Evolutionary conservation across 164 flowering plant genomes (phyloP), one percentile per base, ranked within the genome.

Genomic region (Annona squamosa): DNA sequence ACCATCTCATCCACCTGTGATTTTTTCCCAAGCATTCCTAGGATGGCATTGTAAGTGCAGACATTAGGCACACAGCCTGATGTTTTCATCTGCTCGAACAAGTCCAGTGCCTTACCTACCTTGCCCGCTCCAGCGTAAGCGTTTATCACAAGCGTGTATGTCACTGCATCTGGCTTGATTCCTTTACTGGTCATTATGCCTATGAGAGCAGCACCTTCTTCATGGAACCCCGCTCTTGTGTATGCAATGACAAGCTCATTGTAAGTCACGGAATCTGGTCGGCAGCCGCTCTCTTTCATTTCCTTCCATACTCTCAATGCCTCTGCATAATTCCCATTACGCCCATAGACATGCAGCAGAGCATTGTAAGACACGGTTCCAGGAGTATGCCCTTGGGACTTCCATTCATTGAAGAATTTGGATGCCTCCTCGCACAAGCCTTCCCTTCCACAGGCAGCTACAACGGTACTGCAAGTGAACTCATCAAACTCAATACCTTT

Each of bases 371-470:
- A 85, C 43, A 90, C 88, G 3, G 90, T 89, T 46, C 96, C 97
- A 0, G 93, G 92, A 0, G 72, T 77, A 77, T 87, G 87, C 10
- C 97, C 94, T 66, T 80, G 77, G 0, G 80, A 81, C 75, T 91
- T 90, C 73, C 88, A 70, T 59, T 71, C 87, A 57, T 74, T 72
- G 73, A 92, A 87, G 79, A 94, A 94, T 59, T 72, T 82, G 26
- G 79, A 85, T 4, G 98, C 98, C 80, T 94, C 93, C 46, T 84
- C 83, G 74, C 90, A 72, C 82, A 87, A 48, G 5, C 98, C 98
- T 73, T 94, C 97, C 73, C 97, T 84, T 42, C 90, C 95, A 82
- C 93, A 94, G 41, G 97, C 97, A 10, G 98, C 83, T 77, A 94
- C 81, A 71, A 94, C 97, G 12, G 97, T 92, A 65, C 98, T 92